Evolutionary conservation across 192 early-diverging fungal genomes (phyloP).

Genomic region (Backusella macrospora): DNA sequence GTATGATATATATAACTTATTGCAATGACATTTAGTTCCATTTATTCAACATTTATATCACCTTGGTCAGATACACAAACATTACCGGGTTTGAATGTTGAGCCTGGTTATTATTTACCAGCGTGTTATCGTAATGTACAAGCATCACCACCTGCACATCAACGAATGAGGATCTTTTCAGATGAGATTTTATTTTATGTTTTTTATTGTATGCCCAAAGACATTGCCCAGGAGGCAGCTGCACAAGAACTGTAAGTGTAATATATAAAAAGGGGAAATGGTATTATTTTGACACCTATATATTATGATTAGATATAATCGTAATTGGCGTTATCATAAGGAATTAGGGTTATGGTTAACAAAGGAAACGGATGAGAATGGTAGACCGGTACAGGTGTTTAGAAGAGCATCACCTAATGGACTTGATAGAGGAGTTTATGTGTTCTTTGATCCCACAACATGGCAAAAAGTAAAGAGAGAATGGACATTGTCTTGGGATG

Average conservation of each 20-base stretch:
- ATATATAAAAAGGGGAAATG: too few relatives aligned
- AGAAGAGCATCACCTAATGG: conserved; percentile 42
- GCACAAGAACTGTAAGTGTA: conserved; percentile 87
- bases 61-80: conserved; percentile 84
- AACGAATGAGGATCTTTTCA: conserved; percentile 70
- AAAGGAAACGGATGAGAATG: conserved; percentile 65
- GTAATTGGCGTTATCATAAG: conserved; percentile 98
- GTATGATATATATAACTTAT: not conserved
- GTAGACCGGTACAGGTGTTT: conserved; percentile 58
- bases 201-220: conserved; percentile 96
- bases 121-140: conserved; percentile 79
- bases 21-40: too few relatives aligned
- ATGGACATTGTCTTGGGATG: conserved; percentile 82
- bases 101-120: conserved; percentile 86
- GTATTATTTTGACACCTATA: not conserved
- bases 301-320: conserved; percentile 56
- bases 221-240: conserved; percentile 87
- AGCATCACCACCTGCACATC: conserved; percentile 68
- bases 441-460: conserved; percentile 90
- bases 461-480: conserved; percentile 94
- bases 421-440: conserved; percentile 84
- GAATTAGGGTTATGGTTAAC: conserved; percentile 91
- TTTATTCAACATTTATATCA: conserved; percentile 88
- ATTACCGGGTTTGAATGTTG: conserved; percentile 61
- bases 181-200: conserved; percentile 98